These are phyloP conservation scores for Penicillium canariense DNA, from an alignment of 495 filamentous ascomycete species.

Conservation along the genomic window DNA sequence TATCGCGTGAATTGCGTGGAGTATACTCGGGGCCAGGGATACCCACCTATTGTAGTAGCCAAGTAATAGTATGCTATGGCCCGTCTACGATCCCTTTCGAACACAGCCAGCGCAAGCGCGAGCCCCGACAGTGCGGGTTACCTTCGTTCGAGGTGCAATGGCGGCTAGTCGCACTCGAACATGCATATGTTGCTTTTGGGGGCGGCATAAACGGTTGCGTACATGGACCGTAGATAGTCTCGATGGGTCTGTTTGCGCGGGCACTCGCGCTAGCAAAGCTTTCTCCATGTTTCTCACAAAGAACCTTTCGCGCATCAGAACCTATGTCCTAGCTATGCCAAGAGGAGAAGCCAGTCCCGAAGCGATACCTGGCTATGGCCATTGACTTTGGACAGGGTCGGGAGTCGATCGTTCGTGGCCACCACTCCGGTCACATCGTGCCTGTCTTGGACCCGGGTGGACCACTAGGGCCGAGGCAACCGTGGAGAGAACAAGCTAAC, in stretches of 20 bases:
- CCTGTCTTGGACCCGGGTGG: not conserved
- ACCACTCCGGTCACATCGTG: not conserved
- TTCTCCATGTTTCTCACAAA: not conserved
- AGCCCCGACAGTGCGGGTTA: not conserved
- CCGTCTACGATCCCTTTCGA: not conserved
- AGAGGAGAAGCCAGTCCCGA: constrained; percentile 16
- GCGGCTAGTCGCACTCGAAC: not conserved
- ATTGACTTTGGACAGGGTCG: constrained; percentile 3
- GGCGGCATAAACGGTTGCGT: not conserved
- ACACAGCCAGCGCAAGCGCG: not conserved
- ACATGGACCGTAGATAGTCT: not conserved
- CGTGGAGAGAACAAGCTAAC: not conserved
- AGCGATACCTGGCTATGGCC: not conserved
- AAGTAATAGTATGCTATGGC: not conserved
- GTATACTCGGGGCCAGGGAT: not conserved
- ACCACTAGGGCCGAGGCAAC: not conserved
- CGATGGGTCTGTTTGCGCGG: not conserved
- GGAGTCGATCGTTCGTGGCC: not conserved
- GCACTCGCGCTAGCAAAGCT: constrained; percentile 3
- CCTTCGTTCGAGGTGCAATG: not conserved
- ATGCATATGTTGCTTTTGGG: not conserved
- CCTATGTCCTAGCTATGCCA: not conserved
- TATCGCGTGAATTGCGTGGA: not conserved
- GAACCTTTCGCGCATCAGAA: constrained; percentile 3
- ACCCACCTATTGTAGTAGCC: not conserved